Conservation (phyloP, 2,329 filamentous ascomycete species). For the Pseudonectria foliicola region DNA sequence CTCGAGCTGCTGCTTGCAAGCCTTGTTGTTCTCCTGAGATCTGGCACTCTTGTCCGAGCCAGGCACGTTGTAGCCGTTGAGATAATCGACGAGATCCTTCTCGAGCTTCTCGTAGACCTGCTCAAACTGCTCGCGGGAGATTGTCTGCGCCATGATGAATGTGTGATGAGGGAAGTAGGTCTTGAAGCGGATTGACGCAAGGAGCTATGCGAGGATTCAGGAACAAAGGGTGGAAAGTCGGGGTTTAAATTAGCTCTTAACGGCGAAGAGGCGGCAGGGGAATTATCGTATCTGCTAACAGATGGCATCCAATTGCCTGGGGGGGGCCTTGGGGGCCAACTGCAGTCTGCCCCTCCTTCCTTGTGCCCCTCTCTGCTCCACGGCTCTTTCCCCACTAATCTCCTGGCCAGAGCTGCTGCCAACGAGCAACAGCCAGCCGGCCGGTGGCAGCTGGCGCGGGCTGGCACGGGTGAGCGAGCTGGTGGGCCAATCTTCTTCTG, state of each 20-base stretch:
- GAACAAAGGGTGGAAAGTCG: background rate
- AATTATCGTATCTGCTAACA: too few relatives aligned
- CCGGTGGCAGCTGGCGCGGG: too few relatives aligned
- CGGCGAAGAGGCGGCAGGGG: too few relatives aligned
- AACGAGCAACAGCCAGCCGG: too few relatives aligned
- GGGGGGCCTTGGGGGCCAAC: too few relatives aligned
- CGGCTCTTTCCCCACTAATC: background rate
- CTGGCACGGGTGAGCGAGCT: too few relatives aligned
- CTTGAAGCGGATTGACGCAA: background rate
- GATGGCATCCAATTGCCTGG: too few relatives aligned
- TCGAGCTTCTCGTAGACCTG: slow-evolving; percentile 80
- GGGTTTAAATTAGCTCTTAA: too few relatives aligned
- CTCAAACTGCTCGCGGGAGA: slow-evolving; percentile 82
- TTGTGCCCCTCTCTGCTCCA: background rate
- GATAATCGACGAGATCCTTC: slow-evolving; percentile 72
- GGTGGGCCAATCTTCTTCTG: too few relatives aligned
- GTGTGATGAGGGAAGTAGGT: slow-evolving; percentile 1
- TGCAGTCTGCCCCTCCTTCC: background rate
- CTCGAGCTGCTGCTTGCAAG: slow-evolving; percentile 52
- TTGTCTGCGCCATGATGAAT: slow-evolving; percentile 56
- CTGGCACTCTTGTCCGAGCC: too few relatives aligned
- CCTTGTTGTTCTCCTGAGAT: too few relatives aligned
- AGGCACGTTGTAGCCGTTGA: slow-evolving; percentile 75
- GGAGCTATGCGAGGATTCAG: background rate
- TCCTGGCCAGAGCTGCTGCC: too few relatives aligned